Percentiles rank a stretch among this genome's conserved stretches.
These are phyloP conservation scores for Coemansia sp. DNA, from an alignment of 192 early-diverging fungal genomes.

Conservation along the genomic window DNA sequence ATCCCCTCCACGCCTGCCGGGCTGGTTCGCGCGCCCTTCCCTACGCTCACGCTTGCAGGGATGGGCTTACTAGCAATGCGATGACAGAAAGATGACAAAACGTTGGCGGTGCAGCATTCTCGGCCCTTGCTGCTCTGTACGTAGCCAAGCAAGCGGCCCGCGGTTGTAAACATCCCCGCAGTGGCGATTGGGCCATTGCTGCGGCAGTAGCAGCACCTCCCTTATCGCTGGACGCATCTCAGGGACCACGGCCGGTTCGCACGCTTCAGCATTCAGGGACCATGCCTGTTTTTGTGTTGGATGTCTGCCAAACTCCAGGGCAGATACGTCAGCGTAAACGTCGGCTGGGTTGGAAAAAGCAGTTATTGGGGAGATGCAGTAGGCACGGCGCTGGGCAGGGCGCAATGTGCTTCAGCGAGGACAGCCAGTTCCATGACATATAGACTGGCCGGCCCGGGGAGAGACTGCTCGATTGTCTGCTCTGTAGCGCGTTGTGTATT, in stretches of 20 bases:
- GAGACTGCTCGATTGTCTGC: background rate
- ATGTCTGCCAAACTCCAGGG: background rate
- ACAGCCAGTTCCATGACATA: background rate
- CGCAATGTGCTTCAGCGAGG: background rate
- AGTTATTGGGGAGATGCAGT: slow-evolving; percentile 7
- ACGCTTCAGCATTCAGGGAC: slow-evolving; percentile 7
- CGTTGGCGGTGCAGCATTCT: slow-evolving; percentile 2
- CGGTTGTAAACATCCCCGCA: slow-evolving; percentile 8
- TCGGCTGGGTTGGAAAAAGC: slow-evolving; percentile 3
- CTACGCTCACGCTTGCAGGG: too few species aligned
- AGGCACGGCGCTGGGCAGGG: background rate
- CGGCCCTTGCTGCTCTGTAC: background rate
- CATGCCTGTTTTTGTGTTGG: background rate
- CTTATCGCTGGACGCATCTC: background rate
- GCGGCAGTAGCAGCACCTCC: background rate
- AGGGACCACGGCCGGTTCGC: too few species aligned
- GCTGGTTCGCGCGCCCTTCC: too few species aligned
- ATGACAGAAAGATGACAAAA: background rate
- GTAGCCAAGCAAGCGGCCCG: background rate
- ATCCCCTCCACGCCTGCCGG: too few species aligned
- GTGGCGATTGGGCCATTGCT: background rate
- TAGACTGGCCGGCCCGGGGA: slow-evolving; percentile 3
- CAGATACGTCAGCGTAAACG: slow-evolving; percentile 4
- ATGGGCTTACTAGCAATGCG: background rate
- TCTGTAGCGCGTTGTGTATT: background rate